Conservation (phyloP, 768 basidiomycete genomes). For the Lyophyllum atratum region DNA sequence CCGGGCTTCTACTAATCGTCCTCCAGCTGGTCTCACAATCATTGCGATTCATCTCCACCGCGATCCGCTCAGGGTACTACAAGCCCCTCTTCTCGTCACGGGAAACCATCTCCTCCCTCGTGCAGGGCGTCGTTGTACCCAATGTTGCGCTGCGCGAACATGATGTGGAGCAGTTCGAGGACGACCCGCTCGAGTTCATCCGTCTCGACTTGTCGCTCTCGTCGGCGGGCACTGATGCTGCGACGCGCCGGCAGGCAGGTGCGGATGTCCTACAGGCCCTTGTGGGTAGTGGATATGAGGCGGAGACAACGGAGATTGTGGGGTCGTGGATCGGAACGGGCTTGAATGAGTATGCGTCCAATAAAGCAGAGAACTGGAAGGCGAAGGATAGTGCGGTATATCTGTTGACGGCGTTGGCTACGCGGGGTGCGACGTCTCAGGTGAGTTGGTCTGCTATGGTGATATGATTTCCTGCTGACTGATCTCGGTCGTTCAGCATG, state of each 20-base stretch:
- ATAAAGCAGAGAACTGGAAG: constrained; percentile 74
- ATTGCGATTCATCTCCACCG: constrained; percentile 87
- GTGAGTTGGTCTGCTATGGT: constrained; percentile 38
- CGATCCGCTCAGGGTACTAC: constrained; percentile 88
- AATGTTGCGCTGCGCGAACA: constrained; percentile 87
- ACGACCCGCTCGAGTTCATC: constrained; percentile 95
- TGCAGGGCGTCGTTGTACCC: constrained; percentile 91
- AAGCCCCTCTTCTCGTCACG: constrained; percentile 75
- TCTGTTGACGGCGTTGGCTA: constrained; percentile 90
- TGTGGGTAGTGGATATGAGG: constrained; percentile 77
- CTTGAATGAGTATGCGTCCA: constrained; percentile 65
- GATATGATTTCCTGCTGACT: constrained; percentile 2
- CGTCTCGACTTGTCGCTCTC: constrained; percentile 80
- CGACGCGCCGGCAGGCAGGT: constrained; percentile 89
- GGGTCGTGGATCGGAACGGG: constrained; percentile 82
- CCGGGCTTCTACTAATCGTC: neutral
- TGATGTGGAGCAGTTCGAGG: constrained; percentile 95
- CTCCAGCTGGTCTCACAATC: constrained; percentile 85
- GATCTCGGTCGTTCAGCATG: constrained; percentile 55
- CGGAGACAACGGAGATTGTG: constrained; percentile 86
- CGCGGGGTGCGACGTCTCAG: constrained; percentile 83
- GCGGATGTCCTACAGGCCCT: constrained; percentile 95
- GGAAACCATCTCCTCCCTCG: constrained; percentile 81
- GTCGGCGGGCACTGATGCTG: constrained; percentile 61
- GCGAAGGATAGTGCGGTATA: constrained; percentile 94